These are phyloP conservation scores for Aspergillus cavernicola DNA, from an alignment of 495 filamentous ascomycete genomes.

Conservation along the genomic window DNA sequence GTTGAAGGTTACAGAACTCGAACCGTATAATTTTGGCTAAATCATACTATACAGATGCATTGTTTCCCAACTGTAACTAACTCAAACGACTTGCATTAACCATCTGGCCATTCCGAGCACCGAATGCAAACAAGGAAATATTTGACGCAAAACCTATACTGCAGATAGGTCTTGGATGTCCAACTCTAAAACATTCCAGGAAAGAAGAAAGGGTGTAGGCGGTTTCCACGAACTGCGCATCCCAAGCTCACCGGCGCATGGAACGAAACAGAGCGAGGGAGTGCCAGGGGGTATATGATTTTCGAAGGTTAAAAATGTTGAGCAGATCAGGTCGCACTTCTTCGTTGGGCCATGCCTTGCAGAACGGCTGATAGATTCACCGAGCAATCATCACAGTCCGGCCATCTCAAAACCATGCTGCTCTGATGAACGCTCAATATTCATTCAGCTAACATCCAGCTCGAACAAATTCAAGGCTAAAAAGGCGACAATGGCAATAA, in stretches of 20 bases:
- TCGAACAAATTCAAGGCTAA: neutral
- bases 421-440: conserved; percentile 13
- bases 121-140: conserved; percentile 6
- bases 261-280: conserved; percentile 12
- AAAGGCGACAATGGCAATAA: neutral
- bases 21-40: neutral
- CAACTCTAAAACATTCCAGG: conserved; percentile 18
- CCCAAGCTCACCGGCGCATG: conserved; percentile 12
- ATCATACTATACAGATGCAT: conserved; percentile 13
- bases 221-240: conserved; percentile 1
- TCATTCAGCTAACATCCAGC: conserved; percentile 2
- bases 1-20: neutral
- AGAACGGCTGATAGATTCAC: neutral
- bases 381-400: neutral
- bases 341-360: neutral
- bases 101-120: conserved; percentile 7
- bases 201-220: conserved; percentile 20
- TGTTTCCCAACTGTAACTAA: conserved; percentile 14
- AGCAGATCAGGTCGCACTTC: neutral
- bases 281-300: conserved; percentile 25
- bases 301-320: conserved; percentile 4
- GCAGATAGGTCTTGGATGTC: conserved; percentile 36
- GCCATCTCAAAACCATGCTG: neutral
- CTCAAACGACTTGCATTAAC: conserved; percentile 7
- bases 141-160: conserved; percentile 29